phyloP scores from a whole-genome alignment of 2,329 filamentous ascomycete genomes.

The Calonectria henricotiae region DNA sequence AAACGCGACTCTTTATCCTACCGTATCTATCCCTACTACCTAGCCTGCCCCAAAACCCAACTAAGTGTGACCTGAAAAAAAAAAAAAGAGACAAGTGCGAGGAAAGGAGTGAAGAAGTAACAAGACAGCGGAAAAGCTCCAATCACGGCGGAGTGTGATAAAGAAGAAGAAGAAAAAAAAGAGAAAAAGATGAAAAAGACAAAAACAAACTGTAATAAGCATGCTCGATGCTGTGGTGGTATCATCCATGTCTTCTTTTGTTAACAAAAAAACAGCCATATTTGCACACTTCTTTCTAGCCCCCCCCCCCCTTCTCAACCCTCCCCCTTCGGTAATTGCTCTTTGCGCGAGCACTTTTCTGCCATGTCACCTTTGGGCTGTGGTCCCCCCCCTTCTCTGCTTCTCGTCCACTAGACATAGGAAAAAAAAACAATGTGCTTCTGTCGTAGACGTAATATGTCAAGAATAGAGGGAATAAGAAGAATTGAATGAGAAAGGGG shows the following conservation, averaged over 20 bases:
- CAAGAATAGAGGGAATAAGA: slow-evolving; percentile 49
- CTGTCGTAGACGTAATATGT: slow-evolving; percentile 47
- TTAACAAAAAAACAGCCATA: slow-evolving; percentile 52
- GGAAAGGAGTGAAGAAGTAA: slow-evolving; percentile 40
- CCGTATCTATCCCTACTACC: slow-evolving; percentile 48
- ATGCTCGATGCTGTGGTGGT: slow-evolving; percentile 62
- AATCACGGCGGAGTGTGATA: slow-evolving; percentile 11
- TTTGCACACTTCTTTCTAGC: slow-evolving; percentile 46
- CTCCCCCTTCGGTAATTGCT: slow-evolving; percentile 20
- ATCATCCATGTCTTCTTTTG: slow-evolving; percentile 61
- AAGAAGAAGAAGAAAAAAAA: slow-evolving; percentile 32
- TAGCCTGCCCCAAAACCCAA: slow-evolving; percentile 42
- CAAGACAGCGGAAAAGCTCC: slow-evolving; percentile 28
- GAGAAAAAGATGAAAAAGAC: slow-evolving; percentile 36
- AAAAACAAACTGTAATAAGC: slow-evolving; percentile 53
- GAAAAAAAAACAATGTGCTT: slow-evolving; percentile 43
- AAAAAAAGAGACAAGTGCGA: slow-evolving; percentile 44
- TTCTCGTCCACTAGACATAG: slow-evolving; percentile 45
- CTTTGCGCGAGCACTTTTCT: slow-evolving; percentile 3
- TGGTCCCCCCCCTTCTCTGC: slow-evolving; percentile 28
- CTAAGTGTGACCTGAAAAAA: slow-evolving; percentile 41
- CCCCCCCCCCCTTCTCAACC: slow-evolving; percentile 17
- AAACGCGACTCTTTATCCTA: slow-evolving; percentile 51
- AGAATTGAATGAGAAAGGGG: slow-evolving; percentile 37
- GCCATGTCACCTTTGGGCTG: slow-evolving; percentile 25